These are phyloP conservation scores for Microglena sp. DNA, from an alignment of 139 green algal genomes.

Conservation along the genomic window DNA sequence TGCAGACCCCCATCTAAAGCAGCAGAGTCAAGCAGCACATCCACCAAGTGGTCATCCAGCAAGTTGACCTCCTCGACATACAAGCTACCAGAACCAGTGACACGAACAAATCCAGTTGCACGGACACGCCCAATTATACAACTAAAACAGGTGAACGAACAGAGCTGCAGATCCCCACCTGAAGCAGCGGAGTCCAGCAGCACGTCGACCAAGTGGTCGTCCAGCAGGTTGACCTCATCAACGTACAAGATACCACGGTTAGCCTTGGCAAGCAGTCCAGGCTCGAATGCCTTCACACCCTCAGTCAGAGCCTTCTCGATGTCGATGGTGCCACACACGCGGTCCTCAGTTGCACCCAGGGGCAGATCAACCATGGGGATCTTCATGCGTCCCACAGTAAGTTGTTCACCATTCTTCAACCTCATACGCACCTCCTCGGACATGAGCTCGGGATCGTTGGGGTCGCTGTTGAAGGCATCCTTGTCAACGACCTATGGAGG, in stretches of 20 bases:
- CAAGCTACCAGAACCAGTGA: too few relatives aligned
- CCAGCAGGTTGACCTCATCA: slow-evolving; percentile 64
- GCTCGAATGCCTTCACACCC: slow-evolving; percentile 53
- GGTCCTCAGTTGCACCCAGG: slow-evolving; percentile 83
- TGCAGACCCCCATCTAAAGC: slow-evolving; percentile 17
- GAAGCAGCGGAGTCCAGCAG: slow-evolving; percentile 52
- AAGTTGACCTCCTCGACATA: slow-evolving; percentile 42
- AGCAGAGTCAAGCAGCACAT: slow-evolving; percentile 67
- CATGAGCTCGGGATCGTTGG: slow-evolving; percentile 71
- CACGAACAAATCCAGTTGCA: too few relatives aligned
- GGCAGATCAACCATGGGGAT: slow-evolving; percentile 81
- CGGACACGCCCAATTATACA: too few relatives aligned
- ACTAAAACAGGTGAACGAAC: background rate
- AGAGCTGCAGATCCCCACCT: background rate
- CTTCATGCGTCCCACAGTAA: slow-evolving; percentile 40
- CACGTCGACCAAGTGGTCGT: slow-evolving; percentile 71
- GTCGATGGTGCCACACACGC: slow-evolving; percentile 89
- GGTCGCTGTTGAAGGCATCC: slow-evolving; percentile 82
- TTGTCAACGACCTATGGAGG: slow-evolving; percentile 53
- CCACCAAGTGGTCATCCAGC: slow-evolving; percentile 58
- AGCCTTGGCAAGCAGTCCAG: slow-evolving; percentile 61
- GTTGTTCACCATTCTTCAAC: slow-evolving; percentile 42
- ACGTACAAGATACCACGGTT: slow-evolving; percentile 90
- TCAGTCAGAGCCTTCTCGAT: slow-evolving; percentile 83
- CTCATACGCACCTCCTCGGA: slow-evolving; percentile 36